Percentiles rank a stretch among this genome's conserved stretches.
phyloP scores from a whole-genome alignment of 257 asterid species.

The Solanum paucissectum region DNA sequence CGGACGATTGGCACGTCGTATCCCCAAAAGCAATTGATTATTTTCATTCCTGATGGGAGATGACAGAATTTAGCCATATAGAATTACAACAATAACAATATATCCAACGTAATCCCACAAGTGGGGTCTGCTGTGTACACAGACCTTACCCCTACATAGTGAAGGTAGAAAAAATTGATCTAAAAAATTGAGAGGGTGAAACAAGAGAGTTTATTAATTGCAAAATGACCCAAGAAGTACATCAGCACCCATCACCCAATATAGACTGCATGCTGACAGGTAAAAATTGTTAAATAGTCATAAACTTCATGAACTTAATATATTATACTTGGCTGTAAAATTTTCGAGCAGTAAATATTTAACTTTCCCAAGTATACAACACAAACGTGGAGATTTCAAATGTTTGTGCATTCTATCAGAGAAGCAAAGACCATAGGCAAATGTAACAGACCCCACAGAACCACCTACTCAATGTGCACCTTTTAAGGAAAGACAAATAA shows the following conservation, averaged over 20 bases:
- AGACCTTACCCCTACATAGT: neutral
- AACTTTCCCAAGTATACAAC: neutral
- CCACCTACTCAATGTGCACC: neutral
- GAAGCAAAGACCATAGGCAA: neutral
- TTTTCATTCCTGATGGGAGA: slow-evolving; percentile 61
- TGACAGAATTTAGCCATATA: neutral
- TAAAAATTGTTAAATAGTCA: neutral
- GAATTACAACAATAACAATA: neutral
- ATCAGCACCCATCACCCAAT: neutral
- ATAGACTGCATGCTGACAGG: neutral
- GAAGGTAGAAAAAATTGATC: neutral
- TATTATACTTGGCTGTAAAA: neutral
- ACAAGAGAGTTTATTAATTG: neutral
- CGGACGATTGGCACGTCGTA: slow-evolving; percentile 76
- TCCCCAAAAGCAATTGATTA: slow-evolving; percentile 75
- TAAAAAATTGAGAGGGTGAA: neutral
- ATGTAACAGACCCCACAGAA: neutral
- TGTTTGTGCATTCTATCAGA: neutral
- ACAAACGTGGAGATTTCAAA: neutral
- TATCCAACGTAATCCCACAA: neutral
- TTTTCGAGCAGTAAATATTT: neutral
- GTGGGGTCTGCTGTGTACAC: neutral
- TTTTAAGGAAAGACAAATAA: neutral
- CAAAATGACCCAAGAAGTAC: neutral
- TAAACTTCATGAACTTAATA: neutral